Base-by-base conservation (phyloP, 345 rosid genomes). In the Noccaea caerulescens region DNA sequence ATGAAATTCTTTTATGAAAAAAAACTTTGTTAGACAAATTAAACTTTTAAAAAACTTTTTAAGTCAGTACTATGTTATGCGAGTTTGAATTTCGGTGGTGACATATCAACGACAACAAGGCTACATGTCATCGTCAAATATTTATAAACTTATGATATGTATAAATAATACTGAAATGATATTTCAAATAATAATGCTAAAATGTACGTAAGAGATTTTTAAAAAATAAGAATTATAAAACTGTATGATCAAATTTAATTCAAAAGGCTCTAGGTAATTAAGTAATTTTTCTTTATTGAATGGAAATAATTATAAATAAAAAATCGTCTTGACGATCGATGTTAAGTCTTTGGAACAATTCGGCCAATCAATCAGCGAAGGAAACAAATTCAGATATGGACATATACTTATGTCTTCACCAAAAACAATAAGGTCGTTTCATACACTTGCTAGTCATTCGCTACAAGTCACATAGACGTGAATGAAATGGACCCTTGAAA, bases 361-460 rank as follows among this genome's bases (percentile, higher is more conserved):
- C 7, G n/a, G 33, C 52, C 52, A 60, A 70, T 60, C 68, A 50
- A 60, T 70, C 68, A 69, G 58, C 25, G 18, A 9, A 69, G 65
- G 13, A 68, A 68, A 56, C 27, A 60, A 37, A 42, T 41, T 12
- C 32, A 18, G 53, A 51, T 60, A 32, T 18, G 58, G 68, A 72
- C 61, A 57, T 45, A 34, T 44, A 68, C 16, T 10, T 10, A 55
- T 68, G 57, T 69, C 57, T 36, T 58, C 58, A 47, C 58, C 51
- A 41, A 39, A 70, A 59, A 27, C 59, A 70, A 70, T 38, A 70
- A 59, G 62, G 69, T 71, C 55, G 39, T 71, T 62, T 71, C 55
- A 51, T 53, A 62, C 10, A 53, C 47, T 36, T 44, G 18, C 38
- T 53, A 72, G 75, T 44, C 70, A 62, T 5, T 72, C 27, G 9